Evolutionary conservation across 2,329 filamentous ascomycete genomes (phyloP), one percentile per base, ranked within the genome.

Genomic region (Colletotrichum tropicicola): DNA sequence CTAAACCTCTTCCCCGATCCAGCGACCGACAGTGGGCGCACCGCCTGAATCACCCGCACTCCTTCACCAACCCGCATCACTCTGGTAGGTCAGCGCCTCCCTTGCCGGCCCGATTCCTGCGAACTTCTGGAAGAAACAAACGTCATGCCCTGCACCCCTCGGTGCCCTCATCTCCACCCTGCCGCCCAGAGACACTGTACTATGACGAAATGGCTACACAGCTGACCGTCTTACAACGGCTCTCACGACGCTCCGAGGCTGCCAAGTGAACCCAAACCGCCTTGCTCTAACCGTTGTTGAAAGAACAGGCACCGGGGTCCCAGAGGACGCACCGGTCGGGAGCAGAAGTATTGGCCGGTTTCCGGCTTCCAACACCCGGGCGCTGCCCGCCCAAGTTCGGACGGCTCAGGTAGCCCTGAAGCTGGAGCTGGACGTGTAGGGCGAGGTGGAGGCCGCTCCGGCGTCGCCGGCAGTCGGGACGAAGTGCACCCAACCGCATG

Each of bases 41-140:
- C 59, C 39, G 19, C 59, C 45, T 55, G 48, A 44, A 62, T 25
- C 59, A 49, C 57, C 49, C 43, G 43, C 57, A 52, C 39, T 55
- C 61, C 57, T 47, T 61, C 37, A 39, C 35, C 17, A 52, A 48
- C 25, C 39, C 41, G 30, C 28, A 39, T n/a, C 49, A 28, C 21
- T 37, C 39, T 66, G 59, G 59, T 64, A 63, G 63, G 45, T 35
- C 37, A 52, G 47, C 52, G 32, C n/a, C 59, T 64, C 52, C 52
- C 45, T 64, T 59, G 25, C 59, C 63, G 63, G 63, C 45, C 63
- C 63, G 59, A 66, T 54, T 66, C 52, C 52, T 28, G 53, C 45
- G 52, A 66, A 59, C 53, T 63, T 66, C 63, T 63, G 63, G 59
- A 57, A 64, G 37, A 59, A 47, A 53, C 27, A 28, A 41, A 64